These are phyloP conservation scores for Amanita pallidorosea DNA, from an alignment of 768 basidiomycete genomes.

Conservation along the genomic window DNA sequence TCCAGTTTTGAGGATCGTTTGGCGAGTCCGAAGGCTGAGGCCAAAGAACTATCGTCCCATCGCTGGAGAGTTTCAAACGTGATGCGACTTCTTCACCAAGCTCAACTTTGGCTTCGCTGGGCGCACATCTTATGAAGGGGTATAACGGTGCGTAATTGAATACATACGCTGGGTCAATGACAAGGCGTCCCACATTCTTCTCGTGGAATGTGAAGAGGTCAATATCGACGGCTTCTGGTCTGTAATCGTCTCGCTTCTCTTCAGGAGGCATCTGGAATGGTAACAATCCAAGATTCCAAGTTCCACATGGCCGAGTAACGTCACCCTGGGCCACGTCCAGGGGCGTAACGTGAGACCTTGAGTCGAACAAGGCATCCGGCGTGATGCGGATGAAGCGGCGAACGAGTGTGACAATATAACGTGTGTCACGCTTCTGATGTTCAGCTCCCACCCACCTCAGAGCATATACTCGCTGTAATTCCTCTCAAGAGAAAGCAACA, in stretches of 20 bases:
- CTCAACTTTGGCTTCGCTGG: constrained; percentile 43
- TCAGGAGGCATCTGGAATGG: not conserved
- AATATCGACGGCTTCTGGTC: constrained; percentile 8
- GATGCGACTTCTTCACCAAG: constrained; percentile 42
- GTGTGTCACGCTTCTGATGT: too few relatives aligned
- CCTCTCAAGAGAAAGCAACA: too few relatives aligned
- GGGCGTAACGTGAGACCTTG: too few relatives aligned
- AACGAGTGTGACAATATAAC: too few relatives aligned
- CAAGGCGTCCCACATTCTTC: constrained; percentile 39
- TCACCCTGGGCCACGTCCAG: too few relatives aligned
- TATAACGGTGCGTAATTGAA: not conserved
- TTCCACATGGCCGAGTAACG: too few relatives aligned
- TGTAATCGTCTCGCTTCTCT: not conserved
- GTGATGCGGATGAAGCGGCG: too few relatives aligned
- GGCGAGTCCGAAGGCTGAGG: constrained; percentile 40
- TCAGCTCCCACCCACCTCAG: too few relatives aligned
- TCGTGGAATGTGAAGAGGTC: constrained; percentile 35
- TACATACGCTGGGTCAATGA: constrained; percentile 46
- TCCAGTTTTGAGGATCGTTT: constrained; percentile 32
- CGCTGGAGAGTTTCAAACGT: constrained; percentile 36
- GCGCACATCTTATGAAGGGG: not conserved
- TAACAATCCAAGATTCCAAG: too few relatives aligned
- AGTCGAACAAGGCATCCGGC: too few relatives aligned
- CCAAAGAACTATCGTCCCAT: constrained; percentile 48
- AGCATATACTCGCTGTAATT: too few relatives aligned